Base-by-base conservation (phyloP, 1,139 yeast species). In the Taiozyma onychis region DNA sequence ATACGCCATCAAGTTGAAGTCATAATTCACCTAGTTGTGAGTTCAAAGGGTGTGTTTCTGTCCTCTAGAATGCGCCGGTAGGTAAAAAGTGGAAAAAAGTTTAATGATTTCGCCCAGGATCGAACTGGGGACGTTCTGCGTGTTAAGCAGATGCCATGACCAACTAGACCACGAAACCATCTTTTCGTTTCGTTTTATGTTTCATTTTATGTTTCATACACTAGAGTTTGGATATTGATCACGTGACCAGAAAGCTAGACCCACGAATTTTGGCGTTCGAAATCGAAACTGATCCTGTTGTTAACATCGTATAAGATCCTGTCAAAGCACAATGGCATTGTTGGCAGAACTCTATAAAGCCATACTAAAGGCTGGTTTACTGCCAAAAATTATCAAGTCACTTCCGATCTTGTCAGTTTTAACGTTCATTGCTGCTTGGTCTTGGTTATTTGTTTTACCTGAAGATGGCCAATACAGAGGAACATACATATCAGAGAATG, bases 81-180 rank as follows among this genome's bases (percentile, higher is more conserved):
- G 10, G 30, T 27, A 8, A 9, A 27, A 27, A 8, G 8, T 27
- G 11, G 3, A 27, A 27, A 49, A 50, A 55, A 51, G 53, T 6
- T 7, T 6, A 50, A 53, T 89, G 96, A 87, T 86, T 87, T 81
- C 85, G 89, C 96, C 96, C 97, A 88, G 97, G 96, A 86, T 89
- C 96, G 97, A 89, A 89, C 97, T 88, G 96, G 96, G 96, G 96
- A 89, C 96, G 91, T 88, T 86, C 91, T 86, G 96, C 96, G 96
- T 88, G 96, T 88, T 88, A 88, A 87, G 96, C 96, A 88, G 91
- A 85, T 86, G 96, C 95, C 96, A 88, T 88, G 80, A 88, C 96
- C 96, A 74, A 88, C 96, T 88, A 88, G 96, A 88, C 96, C 96
- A 88, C 88, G 83, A 76, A 77, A 77, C 82, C 81, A 65, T 37